Evolutionary conservation across 345 rosid species (phyloP), one percentile per base, ranked within the genome.

Genomic region (Bruguiera gymnorhiza): DNA sequence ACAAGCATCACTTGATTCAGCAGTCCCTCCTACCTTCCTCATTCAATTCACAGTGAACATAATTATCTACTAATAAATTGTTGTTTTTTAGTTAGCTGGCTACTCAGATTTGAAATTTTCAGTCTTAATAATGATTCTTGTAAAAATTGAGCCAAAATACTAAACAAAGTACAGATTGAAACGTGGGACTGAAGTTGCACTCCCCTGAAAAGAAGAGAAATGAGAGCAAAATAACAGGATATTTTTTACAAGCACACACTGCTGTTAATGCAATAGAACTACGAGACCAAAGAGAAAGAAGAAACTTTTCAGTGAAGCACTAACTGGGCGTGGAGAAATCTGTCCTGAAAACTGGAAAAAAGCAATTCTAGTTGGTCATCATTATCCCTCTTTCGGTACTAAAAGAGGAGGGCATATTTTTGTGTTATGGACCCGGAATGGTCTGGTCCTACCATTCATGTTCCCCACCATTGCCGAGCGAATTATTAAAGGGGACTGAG

Each of bases 111-210:
- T 8, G 18, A 9, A 15, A 0, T 29, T 43, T 60, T 61, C 55
- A 67, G 27, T 53, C 76, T 73, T 1, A 6, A 7, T 8, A 18
- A 26, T 19, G 30, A 48, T 9, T 50, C 7, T 26, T 16, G 6
- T 4, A 26, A 18, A 18, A 18, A 70, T 81, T 63, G 69, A 72
- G 70, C 66, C 79, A 78, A 81, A 78, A 70, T 65, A 80, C 37
- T 68, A 78, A 5, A n/a, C 36, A 19, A 66, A 20, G 29, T 6
- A 7, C n/a, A 30, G 6, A 50, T 19, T 24, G 59, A 1, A 20
- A 56, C 37, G 29, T 39, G 10, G 20, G 36, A 7, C 19, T 52
- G 30, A 75, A 46, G 67, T 62, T 26, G 72, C 50, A 73, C 24
- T 43, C 32, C 39, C 55, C 54, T 64, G 1, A 59, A 60, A 63